Evolutionary conservation across 2,329 filamentous ascomycete species (phyloP).

Genomic region (Botrytis deweyae): DNA sequence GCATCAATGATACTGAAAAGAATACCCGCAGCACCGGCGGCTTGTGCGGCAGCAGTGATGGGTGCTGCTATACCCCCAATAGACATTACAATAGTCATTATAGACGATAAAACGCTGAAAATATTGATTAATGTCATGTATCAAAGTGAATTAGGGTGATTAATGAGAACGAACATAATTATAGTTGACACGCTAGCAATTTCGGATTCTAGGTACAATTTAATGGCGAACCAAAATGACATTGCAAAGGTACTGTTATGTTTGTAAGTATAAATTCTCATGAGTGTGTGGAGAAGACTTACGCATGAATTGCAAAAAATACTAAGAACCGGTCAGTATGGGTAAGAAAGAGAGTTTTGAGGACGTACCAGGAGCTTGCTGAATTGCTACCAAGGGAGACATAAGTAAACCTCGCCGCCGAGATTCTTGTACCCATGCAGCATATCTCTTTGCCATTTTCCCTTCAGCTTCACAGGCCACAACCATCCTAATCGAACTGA

Average conservation of each 20-base stretch:
- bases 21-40: conserved; percentile 42
- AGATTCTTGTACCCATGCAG: conserved; percentile 53
- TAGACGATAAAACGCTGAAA: conserved; percentile 43
- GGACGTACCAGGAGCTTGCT: conserved; percentile 47
- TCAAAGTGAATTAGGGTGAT: background rate
- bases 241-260: conserved; percentile 53
- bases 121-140: conserved; percentile 41
- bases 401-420: conserved; percentile 38
- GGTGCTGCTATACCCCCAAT: conserved; percentile 58
- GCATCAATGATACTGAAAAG: conserved; percentile 43
- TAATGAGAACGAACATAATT: conserved; percentile 48
- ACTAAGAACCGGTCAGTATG: background rate
- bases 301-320: conserved; percentile 23
- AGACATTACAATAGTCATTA: conserved; percentile 47
- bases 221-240: conserved; percentile 63
- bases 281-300: background rate
- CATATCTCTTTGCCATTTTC: conserved; percentile 54
- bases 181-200: conserved; percentile 53
- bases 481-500: conserved; percentile 60
- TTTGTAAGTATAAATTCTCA: background rate
- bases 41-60: conserved; percentile 50
- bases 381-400: conserved; percentile 39
- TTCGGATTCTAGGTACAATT: conserved; percentile 44
- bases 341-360: background rate
- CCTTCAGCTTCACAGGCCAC: conserved; percentile 61